These are phyloP conservation scores for Xylaria sp. DNA, from an alignment of 2,329 filamentous ascomycete species.

Conservation along the genomic window DNA sequence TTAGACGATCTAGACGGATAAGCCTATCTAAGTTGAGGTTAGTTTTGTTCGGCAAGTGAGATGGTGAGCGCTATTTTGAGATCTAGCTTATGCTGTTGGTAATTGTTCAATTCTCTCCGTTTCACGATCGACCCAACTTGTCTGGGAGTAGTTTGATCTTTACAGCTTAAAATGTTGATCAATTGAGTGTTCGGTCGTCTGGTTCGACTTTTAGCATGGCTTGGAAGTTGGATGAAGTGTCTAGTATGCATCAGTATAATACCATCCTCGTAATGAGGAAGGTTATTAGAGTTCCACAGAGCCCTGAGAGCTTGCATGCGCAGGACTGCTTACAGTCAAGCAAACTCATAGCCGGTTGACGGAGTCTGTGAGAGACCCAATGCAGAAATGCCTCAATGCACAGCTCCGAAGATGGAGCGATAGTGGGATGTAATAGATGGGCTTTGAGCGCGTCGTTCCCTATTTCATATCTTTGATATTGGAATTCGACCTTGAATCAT, in stretches of 20 bases:
- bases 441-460: neutral
- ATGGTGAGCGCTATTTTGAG: neutral
- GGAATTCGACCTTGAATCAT: neutral
- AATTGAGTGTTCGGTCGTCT: neutral
- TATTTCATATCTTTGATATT: neutral
- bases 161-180: neutral
- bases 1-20: neutral
- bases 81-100: neutral
- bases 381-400: neutral
- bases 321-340: conserved; percentile 1
- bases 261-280: too few relatives aligned
- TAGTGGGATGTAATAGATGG: neutral
- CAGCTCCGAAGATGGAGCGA: neutral
- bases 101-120: too few relatives aligned
- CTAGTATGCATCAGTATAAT: neutral
- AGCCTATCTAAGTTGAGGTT: neutral
- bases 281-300: neutral
- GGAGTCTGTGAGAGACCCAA: neutral
- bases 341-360: neutral
- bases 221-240: neutral
- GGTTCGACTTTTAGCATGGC: neutral
- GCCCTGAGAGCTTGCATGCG: conserved; percentile 9
- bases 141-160: neutral
- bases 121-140: neutral
- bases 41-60: conserved; percentile 5